phyloP scores from a whole-genome alignment of 1,284 basidiomycete species.

The Irpex lacteus region DNA sequence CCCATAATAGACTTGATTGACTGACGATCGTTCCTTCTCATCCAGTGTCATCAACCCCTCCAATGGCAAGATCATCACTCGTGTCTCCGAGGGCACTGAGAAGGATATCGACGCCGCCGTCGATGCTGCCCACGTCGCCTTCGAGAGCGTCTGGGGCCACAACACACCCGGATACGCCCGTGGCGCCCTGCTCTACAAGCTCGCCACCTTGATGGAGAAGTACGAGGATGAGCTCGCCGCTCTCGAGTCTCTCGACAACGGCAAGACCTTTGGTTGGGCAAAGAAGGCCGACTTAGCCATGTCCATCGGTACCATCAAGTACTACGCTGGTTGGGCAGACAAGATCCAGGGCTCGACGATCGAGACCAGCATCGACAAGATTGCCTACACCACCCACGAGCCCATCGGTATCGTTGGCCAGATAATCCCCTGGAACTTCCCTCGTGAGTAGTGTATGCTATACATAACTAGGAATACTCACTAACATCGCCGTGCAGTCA shows the following conservation, averaged over 20 bases:
- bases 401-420: conserved; percentile 90
- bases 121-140: conserved; percentile 75
- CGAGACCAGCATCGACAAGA: conserved; percentile 70
- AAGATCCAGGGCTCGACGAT: conserved; percentile 84
- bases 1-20: neutral
- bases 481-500: conserved; percentile 37
- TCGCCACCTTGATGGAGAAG: conserved; percentile 74
- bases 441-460: conserved; percentile 38
- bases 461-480: neutral
- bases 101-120: conserved; percentile 80
- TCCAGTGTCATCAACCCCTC: conserved; percentile 78
- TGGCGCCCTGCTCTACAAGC: conserved; percentile 63
- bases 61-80: conserved; percentile 68
- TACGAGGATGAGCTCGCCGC: conserved; percentile 73
- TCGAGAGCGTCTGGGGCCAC: conserved; percentile 73
- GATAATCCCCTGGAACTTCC: conserved; percentile 84
- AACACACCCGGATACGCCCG: conserved; percentile 61
- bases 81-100: conserved; percentile 64
- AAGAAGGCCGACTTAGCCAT: conserved; percentile 67
- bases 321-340: conserved; percentile 82
- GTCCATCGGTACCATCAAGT: conserved; percentile 70
- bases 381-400: conserved; percentile 86
- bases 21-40: neutral
- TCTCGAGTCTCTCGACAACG: conserved; percentile 72
- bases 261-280: conserved; percentile 79